phyloP scores from a whole-genome alignment of 257 asterid genomes.

The Eustoma russellianum region DNA sequence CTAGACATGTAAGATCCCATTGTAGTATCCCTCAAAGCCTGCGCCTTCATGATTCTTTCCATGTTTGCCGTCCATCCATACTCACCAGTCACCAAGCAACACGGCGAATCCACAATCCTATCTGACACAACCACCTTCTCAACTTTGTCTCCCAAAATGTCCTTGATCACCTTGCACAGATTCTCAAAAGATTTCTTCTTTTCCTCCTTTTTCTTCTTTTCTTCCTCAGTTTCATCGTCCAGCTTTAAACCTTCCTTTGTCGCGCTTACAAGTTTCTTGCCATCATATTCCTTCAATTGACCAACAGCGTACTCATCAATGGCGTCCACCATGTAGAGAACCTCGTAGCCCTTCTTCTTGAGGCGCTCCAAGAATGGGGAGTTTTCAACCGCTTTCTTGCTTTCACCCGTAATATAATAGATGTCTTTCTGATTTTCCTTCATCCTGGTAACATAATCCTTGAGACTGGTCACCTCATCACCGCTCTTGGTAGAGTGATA shows the following conservation, averaged over 20 bases:
- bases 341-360: constrained; percentile 36
- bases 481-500: constrained; percentile 36
- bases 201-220: constrained; percentile 27
- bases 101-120: constrained; percentile 32
- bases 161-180: constrained; percentile 31
- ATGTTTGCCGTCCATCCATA: constrained; percentile 33
- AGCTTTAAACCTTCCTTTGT: constrained; percentile 35
- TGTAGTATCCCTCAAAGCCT: constrained; percentile 30
- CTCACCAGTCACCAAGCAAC: constrained; percentile 32
- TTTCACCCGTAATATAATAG: constrained; percentile 33
- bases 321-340: constrained; percentile 35
- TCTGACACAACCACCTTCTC: constrained; percentile 33
- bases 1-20: constrained; percentile 36
- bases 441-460: constrained; percentile 36
- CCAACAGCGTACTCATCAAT: constrained; percentile 35
- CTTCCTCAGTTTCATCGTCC: constrained; percentile 21
- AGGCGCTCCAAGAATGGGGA: constrained; percentile 35
- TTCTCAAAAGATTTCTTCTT: constrained; percentile 30
- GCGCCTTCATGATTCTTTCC: constrained; percentile 42
- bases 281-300: constrained; percentile 31
- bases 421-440: constrained; percentile 36
- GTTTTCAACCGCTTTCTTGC: constrained; percentile 41
- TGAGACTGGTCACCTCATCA: constrained; percentile 32
- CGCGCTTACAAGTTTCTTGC: constrained; percentile 31
- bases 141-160: constrained; percentile 24